phyloP scores from a whole-genome alignment of 2,329 filamentous ascomycete species.

The Aspergillus niger region DNA sequence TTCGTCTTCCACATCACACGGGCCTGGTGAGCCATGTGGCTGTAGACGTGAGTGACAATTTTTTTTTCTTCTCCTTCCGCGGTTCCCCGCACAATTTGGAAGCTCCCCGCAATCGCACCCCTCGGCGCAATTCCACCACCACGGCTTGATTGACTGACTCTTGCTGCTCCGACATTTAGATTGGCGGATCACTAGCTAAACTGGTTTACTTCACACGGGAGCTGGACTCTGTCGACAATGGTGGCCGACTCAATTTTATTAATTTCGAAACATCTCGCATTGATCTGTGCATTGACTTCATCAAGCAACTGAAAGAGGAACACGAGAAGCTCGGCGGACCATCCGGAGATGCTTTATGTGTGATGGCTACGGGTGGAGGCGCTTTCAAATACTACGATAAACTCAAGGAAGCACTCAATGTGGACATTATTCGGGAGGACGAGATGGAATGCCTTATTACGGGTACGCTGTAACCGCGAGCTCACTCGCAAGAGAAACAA shows the following conservation, averaged over 20 bases:
- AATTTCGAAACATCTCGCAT: constrained; percentile 96
- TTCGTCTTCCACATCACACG: constrained; percentile 93
- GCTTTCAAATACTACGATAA: constrained; percentile 96
- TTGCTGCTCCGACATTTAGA: constrained; percentile 56
- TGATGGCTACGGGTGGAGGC: constrained; percentile 95
- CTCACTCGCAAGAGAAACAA: background rate
- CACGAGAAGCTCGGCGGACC: constrained; percentile 76
- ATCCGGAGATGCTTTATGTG: constrained; percentile 69
- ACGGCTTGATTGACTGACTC: constrained; percentile 12
- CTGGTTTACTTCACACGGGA: constrained; percentile 97
- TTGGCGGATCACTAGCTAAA: constrained; percentile 93
- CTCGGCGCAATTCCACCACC: constrained; percentile 13
- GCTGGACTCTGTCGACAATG: constrained; percentile 73
- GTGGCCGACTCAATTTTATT: constrained; percentile 90
- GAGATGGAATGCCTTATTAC: constrained; percentile 99
- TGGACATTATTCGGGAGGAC: constrained; percentile 88
- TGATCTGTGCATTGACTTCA: constrained; percentile 89
- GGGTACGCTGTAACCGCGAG: constrained; percentile 53
- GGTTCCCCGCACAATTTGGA: constrained; percentile 33
- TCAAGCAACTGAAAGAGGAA: constrained; percentile 80
- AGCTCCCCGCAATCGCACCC: constrained; percentile 33
- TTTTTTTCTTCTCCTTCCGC: constrained; percentile 22
- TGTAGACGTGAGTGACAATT: constrained; percentile 71
- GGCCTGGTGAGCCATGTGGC: constrained; percentile 95
- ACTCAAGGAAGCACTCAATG: constrained; percentile 78